Percentiles rank a stretch among this genome's conserved stretches.
Conservation (phyloP, 306 rosid genomes). For the Cucurbita argyrosperma region DNA sequence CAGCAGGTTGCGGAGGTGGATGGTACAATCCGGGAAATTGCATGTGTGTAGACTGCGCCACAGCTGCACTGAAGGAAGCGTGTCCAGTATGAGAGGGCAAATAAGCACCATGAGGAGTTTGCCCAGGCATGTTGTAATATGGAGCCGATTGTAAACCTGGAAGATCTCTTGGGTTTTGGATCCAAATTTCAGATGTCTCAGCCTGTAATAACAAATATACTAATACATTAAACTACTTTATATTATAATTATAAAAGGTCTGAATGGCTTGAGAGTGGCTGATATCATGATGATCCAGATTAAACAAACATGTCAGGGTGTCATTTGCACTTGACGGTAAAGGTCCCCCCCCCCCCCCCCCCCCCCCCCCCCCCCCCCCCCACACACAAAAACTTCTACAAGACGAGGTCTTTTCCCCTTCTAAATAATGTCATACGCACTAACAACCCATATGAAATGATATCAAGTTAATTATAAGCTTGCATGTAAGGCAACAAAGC, state of each 20-base stretch:
- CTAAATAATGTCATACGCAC: not conserved
- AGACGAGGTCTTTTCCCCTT: not conserved
- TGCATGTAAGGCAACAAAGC: not conserved
- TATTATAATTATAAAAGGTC: not conserved
- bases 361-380: not conserved
- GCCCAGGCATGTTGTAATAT: conserved; percentile 80
- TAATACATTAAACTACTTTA: not conserved
- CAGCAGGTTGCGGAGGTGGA: conserved; percentile 56
- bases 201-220: conserved; percentile 35
- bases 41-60: conserved; percentile 95
- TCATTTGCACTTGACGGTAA: not conserved
- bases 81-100: conserved; percentile 77
- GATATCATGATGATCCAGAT: not conserved
- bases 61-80: conserved; percentile 66
- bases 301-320: not conserved
- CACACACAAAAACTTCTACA: not conserved
- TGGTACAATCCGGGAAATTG: conserved; percentile 95
- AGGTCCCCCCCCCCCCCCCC: not conserved
- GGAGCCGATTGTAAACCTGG: conserved; percentile 72
- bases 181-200: conserved; percentile 93
- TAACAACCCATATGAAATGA: not conserved
- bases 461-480: not conserved
- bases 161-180: conserved; percentile 84
- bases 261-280: not conserved
- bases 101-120: conserved; percentile 73